phyloP scores from a whole-genome alignment of 2,329 filamentous ascomycete genomes.

The Dactylellina sp. region DNA sequence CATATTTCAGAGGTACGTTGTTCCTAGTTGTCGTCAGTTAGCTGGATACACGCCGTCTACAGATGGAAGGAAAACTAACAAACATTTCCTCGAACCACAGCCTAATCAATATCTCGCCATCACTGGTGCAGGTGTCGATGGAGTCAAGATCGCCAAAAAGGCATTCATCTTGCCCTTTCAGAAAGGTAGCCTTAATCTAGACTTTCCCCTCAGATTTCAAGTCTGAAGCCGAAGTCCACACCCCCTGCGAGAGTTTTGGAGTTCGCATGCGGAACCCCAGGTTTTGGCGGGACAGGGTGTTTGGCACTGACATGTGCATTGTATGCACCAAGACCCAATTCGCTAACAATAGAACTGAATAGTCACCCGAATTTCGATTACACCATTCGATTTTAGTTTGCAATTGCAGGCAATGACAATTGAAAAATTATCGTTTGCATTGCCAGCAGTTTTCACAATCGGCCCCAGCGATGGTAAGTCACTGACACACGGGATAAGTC shows the following conservation, averaged over 20 bases:
- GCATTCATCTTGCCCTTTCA: constrained; percentile 79
- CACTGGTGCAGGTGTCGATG: constrained; percentile 80
- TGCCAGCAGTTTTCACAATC: constrained; percentile 64
- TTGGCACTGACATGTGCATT: too few species aligned
- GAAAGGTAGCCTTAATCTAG: too few species aligned
- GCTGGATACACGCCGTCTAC: not conserved
- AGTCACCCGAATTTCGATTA: constrained; percentile 69
- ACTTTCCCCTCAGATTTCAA: too few species aligned
- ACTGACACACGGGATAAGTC: too few species aligned
- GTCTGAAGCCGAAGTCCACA: not conserved
- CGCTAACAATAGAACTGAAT: constrained; percentile 57
- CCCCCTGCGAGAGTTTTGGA: too few species aligned
- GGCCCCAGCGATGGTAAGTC: constrained; percentile 65
- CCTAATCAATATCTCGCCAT: constrained; percentile 89
- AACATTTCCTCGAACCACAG: constrained; percentile 32
- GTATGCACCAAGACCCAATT: constrained; percentile 37
- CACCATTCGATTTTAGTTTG: constrained; percentile 84
- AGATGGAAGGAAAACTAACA: constrained; percentile 13
- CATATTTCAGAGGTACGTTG: constrained; percentile 58
- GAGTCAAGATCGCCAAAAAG: constrained; percentile 82
- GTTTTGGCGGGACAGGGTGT: constrained; percentile 39
- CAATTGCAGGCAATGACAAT: constrained; percentile 87
- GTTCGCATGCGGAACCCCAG: not conserved
- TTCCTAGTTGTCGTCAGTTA: not conserved
- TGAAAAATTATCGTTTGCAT: constrained; percentile 74